Base-by-base conservation (phyloP, 108 stramenopile species). In the Stephanodiscus triporus region DNA sequence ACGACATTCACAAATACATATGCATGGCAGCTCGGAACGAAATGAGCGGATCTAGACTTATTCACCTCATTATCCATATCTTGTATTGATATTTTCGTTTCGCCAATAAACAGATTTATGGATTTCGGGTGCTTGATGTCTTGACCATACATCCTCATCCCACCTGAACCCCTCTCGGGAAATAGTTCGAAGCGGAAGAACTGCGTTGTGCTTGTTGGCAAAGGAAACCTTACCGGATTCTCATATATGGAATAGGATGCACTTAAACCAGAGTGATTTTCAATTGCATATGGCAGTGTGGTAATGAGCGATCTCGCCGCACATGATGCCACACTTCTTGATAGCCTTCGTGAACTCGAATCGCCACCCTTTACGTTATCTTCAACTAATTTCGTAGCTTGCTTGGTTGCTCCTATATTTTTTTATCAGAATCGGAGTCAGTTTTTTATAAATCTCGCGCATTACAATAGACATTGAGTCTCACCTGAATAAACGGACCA, bases 101-200 rank as follows among this genome's bases (percentile, higher is more conserved):
- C 69, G 19, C 79, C 82, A 50, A 88, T 56, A 63, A 63, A 68
- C 9, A 95, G 62, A 9, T 57, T 72, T 9, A 95, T 53, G 17
- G 68, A 61, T 68, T 93, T 95, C 29, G 76, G 65, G 42, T 78
- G 69, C 37, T 53, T 69, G 17, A 91, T 73, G 75, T 95, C 95
- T 75, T 93, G 91, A 16, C 95, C 95, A 72, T 95, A 95, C 43
- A 75, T 66, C 45, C 92, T 76, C 43, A 63, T 81, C 14, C 92
- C 95, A 19, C 92, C 95, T 29, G 69, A 82, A 8, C 94, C 94
- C 9, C 58, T 56, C 19, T 79, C 86, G 49, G 78, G 70, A 67
- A 86, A 87, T 38, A 88, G 88, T 20, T 88, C 82, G 54, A 95
- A 95, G 17, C 86, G 85, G 62, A 95, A 95, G 65, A 90, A 91